These are phyloP conservation scores for Fusarium sp. DNA, from an alignment of 2,329 filamentous ascomycete species.

Conservation along the genomic window DNA sequence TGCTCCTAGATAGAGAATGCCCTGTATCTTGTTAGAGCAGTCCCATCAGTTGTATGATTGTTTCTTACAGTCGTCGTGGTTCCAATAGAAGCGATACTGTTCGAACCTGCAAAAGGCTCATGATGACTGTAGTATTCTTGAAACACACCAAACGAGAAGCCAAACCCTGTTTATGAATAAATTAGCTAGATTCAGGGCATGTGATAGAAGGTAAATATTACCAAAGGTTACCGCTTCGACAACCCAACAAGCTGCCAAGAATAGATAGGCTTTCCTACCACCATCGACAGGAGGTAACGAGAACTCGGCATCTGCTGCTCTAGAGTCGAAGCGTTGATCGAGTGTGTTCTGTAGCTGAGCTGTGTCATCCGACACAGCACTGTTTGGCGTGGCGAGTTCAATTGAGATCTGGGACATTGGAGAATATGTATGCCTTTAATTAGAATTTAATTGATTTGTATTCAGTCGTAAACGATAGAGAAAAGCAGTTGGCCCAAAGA, in stretches of 20 bases:
- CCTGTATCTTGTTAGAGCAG: slow-evolving; percentile 1
- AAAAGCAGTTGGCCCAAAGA: not conserved
- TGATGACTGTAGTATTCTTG: slow-evolving; percentile 73
- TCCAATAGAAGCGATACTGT: slow-evolving; percentile 69
- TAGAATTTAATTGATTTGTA: not conserved
- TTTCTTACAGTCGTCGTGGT: slow-evolving; percentile 61
- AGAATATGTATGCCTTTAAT: not conserved
- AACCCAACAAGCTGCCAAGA: slow-evolving; percentile 45
- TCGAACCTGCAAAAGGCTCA: slow-evolving; percentile 65
- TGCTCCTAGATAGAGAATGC: slow-evolving; percentile 58
- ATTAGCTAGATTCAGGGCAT: fast-evolving
- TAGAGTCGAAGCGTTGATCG: slow-evolving; percentile 3
- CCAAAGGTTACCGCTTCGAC: slow-evolving; percentile 43
- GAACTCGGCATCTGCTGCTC: slow-evolving; percentile 27
- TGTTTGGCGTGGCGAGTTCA: not conserved
- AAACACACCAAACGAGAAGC: slow-evolving; percentile 75
- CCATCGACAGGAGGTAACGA: slow-evolving; percentile 53
- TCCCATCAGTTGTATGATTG: not conserved
- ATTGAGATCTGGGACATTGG: slow-evolving; percentile 22
- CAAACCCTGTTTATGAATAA: slow-evolving; percentile 63
- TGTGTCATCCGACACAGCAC: not conserved
- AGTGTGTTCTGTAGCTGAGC: not conserved
- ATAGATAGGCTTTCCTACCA: slow-evolving; percentile 55
- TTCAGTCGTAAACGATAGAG: not conserved
- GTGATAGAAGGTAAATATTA: fast-evolving